Conservation (phyloP, 2,329 filamentous ascomycete species). For the Ophiostoma sp. region DNA sequence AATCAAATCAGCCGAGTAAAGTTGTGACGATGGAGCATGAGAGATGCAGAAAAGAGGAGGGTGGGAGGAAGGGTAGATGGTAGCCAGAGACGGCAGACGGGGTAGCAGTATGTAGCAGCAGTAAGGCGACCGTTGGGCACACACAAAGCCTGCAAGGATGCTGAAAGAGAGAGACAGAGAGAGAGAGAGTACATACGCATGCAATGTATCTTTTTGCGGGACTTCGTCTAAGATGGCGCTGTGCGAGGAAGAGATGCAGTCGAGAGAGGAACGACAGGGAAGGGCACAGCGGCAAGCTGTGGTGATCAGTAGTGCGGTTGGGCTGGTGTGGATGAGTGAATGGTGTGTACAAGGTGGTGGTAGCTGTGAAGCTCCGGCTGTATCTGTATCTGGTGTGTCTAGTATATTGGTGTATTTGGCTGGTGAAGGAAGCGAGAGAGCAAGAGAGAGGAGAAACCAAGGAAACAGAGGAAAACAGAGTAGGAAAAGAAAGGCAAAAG, state of each 20-base stretch:
- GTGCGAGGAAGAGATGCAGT: slow-evolving; percentile 19
- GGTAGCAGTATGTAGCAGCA: background rate
- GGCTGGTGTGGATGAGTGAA: slow-evolving; percentile 14
- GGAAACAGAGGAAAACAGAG: background rate
- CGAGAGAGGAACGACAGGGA: slow-evolving; percentile 10
- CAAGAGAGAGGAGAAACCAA: slow-evolving; percentile 7
- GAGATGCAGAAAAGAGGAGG: slow-evolving; percentile 1
- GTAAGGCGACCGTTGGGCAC: slow-evolving; percentile 20
- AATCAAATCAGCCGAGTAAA: background rate
- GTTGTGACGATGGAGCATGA: background rate
- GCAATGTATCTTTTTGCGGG: slow-evolving; percentile 12
- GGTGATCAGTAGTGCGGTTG: background rate
- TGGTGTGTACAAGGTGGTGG: background rate
- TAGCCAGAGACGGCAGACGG: background rate
- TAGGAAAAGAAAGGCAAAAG: background rate
- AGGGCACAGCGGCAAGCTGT: slow-evolving; percentile 19
- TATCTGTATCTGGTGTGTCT: background rate
- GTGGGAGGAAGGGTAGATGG: slow-evolving; percentile 1
- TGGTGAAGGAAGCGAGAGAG: background rate
- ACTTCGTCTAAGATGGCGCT: slow-evolving; percentile 22
- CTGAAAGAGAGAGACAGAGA: background rate
- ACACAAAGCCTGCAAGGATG: slow-evolving; percentile 20
- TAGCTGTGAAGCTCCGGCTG: slow-evolving; percentile 1
- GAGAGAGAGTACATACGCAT: slow-evolving; percentile 12
- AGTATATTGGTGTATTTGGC: background rate